phyloP scores from a whole-genome alignment of 2,329 filamentous ascomycete genomes.

The Trematosphaeria pertusa region DNA sequence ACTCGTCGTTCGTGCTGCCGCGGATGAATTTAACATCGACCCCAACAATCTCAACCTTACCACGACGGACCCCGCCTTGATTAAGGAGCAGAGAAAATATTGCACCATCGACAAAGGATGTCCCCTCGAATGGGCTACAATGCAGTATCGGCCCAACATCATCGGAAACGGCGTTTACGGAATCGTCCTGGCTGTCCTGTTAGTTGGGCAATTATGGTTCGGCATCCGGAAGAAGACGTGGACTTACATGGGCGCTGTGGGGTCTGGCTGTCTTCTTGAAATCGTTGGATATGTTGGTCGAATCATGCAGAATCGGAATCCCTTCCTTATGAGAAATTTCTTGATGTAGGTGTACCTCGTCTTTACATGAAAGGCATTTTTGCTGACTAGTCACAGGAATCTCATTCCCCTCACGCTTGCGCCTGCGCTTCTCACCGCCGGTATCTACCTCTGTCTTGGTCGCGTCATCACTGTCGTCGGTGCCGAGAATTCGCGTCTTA shows the following conservation, averaged over 20 bases:
- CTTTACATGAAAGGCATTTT: background rate
- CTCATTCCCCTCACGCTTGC: conserved; percentile 63
- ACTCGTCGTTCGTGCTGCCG: no score
- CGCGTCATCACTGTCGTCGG: conserved; percentile 62
- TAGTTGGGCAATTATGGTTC: conserved; percentile 56
- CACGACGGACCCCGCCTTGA: conserved; percentile 21
- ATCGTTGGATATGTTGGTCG: conserved; percentile 63
- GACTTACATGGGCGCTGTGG: conserved; percentile 58
- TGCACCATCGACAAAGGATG: conserved; percentile 48
- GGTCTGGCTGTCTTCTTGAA: conserved; percentile 57
- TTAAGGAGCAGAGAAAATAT: conserved; percentile 27
- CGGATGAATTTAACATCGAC: conserved; percentile 28
- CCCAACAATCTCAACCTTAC: conserved; percentile 26
- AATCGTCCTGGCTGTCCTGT: conserved; percentile 55
- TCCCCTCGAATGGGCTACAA: conserved; percentile 54
- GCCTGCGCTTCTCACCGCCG: conserved; percentile 61
- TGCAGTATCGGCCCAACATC: conserved; percentile 60
- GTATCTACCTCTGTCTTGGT: conserved; percentile 62
- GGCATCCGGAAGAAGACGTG: conserved; percentile 60
- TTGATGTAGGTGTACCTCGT: conserved; percentile 51
- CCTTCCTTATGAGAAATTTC: conserved; percentile 58
- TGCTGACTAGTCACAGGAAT: conserved; percentile 48
- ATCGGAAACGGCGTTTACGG: conserved; percentile 60
- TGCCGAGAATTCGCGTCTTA: conserved; percentile 29
- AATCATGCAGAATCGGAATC: conserved; percentile 59